Conservation (phyloP, 768 basidiomycete genomes). For the Lentinus brumalis region DNA sequence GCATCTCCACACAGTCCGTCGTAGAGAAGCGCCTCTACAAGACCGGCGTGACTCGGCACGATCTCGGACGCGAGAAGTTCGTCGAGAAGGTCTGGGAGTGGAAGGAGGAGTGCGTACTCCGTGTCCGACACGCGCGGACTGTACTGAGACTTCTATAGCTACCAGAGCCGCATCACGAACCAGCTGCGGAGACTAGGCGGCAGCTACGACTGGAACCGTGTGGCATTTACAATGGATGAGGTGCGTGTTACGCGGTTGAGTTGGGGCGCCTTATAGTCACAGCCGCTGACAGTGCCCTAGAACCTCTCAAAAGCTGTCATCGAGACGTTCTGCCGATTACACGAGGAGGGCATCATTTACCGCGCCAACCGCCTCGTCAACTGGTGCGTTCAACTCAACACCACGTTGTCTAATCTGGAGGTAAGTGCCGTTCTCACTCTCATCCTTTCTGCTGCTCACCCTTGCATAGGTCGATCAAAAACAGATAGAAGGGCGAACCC, state of each 20-base stretch:
- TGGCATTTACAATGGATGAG: conserved; percentile 94
- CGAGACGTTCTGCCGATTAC: conserved; percentile 88
- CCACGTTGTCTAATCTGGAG: conserved; percentile 97
- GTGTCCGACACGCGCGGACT: not conserved
- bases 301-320: conserved; percentile 82
- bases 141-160: conserved; percentile 49
- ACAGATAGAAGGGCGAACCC: conserved; percentile 78
- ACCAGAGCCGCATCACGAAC: conserved; percentile 89
- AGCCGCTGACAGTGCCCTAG: conserved; percentile 34
- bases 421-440: conserved; percentile 36
- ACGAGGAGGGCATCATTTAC: conserved; percentile 91
- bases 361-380: conserved; percentile 97
- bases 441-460: not conserved
- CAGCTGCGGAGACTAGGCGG: conserved; percentile 89
- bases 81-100: conserved; percentile 90
- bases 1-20: conserved; percentile 97
- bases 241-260: conserved; percentile 40
- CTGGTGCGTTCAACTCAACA: conserved; percentile 96
- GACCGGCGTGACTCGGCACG: conserved; percentile 81
- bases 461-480: conserved; percentile 83
- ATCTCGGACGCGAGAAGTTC: conserved; percentile 93
- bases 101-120: conserved; percentile 83
- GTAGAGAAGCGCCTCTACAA: conserved; percentile 94
- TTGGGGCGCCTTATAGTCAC: not conserved
- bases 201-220: conserved; percentile 93